phyloP scores from a whole-genome alignment of 768 basidiomycete genomes.

The Suillus tomentosus region DNA sequence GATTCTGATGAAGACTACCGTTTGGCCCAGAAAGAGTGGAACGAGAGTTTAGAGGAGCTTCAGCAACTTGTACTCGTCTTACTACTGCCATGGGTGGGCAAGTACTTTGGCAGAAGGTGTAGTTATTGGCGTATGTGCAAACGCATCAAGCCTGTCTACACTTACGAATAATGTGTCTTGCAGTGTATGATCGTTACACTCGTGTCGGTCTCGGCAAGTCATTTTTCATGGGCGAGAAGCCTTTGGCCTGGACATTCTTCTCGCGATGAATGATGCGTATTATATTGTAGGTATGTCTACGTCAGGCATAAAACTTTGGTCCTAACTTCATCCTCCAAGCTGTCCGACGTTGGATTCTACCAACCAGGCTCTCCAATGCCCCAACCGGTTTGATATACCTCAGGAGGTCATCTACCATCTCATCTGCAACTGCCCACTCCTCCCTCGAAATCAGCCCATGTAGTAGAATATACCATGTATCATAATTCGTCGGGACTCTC shows the following conservation, averaged over 20 bases:
- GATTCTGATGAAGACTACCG: conserved; percentile 70
- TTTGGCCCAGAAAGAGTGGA: conserved; percentile 89
- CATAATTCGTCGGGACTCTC: conserved; percentile 50
- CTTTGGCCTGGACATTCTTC: conserved; percentile 17
- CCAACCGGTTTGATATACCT: conserved; percentile 46
- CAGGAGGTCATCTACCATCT: conserved; percentile 63
- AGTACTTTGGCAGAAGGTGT: conserved; percentile 85
- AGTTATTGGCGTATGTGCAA: conserved; percentile 76
- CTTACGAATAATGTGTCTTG: conserved; percentile 12
- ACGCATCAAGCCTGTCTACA: conserved; percentile 12
- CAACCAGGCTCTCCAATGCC: conserved; percentile 50
- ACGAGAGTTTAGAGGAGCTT: conserved; percentile 84
- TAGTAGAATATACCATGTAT: conserved; percentile 81
- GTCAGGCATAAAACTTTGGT: conserved; percentile 32
- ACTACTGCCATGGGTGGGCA: conserved; percentile 83
- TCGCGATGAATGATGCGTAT: conserved; percentile 18
- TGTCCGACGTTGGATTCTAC: conserved; percentile 45
- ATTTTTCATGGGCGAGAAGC: conserved; percentile 57
- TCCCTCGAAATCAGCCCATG: conserved; percentile 57
- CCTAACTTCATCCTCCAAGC: conserved; percentile 32
- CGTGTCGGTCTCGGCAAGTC: conserved; percentile 61
- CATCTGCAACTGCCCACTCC: conserved; percentile 62
- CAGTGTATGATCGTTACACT: conserved; percentile 74
- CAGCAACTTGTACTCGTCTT: conserved; percentile 80
- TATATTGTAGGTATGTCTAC: conserved; percentile 14